Evolutionary conservation across 2,329 filamentous ascomycete genomes (phyloP), one percentile per base, ranked within the genome.

Genomic region (Phyllosticta capitalensis): DNA sequence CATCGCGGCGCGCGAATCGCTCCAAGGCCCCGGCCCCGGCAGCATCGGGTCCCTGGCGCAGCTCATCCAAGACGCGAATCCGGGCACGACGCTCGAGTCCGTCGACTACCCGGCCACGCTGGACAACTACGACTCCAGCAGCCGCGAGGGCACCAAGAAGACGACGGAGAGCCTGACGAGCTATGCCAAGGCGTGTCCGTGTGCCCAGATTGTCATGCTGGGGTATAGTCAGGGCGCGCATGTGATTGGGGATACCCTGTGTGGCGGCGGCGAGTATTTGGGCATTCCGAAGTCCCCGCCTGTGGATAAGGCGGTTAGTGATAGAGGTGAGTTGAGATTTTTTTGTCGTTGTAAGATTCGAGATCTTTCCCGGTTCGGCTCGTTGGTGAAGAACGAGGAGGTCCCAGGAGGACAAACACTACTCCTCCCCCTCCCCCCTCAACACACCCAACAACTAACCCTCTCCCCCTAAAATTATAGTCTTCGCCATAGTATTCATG

Each of bases 201-300:
- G 62, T 38, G 63, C 68, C 19, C 66, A 67, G 58, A 61, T 71
- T 14, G 67, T 70, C 7, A 56, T 71, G 26, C 14, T 67, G 28
- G 69, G 69, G 10, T 71, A 71, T 61, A 70, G 67, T 12, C 69
- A 72, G 59, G 69, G 69, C 1, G 69, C 65, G 2, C 64, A 67
- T 54, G 61, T 71, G 22, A 64, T 70, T 53, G 66, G 66, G 2
- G 69, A 71, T 61, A 63, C 65, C 14, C 55, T 71, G 52, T 66
- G 65, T 38, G 55, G 55, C 2, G 55, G 55, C 10, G 55, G 55
- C 1, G 55, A 21, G 5, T 26, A 52, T n/a, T 14, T 53, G 26
- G 49, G 28, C 4, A 38, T 38, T 14, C 26, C 22, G 49, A 38
- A 9, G 9, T 38, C 49, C 19, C 26, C 48, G 55, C 49, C 55